Base-by-base conservation (phyloP, 2,329 filamentous ascomycete genomes). In the Paracorniculantispora psalliotae region DNA sequence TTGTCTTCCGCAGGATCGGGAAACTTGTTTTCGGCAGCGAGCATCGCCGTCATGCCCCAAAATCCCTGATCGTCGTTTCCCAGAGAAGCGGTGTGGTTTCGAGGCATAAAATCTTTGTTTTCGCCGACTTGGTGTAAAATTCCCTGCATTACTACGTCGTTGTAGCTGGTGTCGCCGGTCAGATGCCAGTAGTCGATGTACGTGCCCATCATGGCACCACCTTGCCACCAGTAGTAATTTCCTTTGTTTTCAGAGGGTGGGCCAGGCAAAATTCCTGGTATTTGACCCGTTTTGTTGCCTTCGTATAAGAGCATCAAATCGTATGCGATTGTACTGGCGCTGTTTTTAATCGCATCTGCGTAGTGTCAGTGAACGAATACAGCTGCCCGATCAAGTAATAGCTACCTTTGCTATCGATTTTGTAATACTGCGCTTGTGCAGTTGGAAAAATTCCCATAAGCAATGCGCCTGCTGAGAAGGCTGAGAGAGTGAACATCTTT, bases 201-300 rank as follows among this genome's bases (percentile, higher is more conserved):
- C 1, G 85, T 82, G 62, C 86, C 84, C 79, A 88, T 88, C 73
- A 91, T 78, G 15, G 85, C 83, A 55, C 85, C 83, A 5, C 84
- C 84, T 68, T 90, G 84, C 87, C 87, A 91, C 87, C 87, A 91
- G 77, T 89, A 90, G 69, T 87, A 88, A 62, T 81, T 77, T 63
- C 81, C 81, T 23, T 61, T 61, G 21, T 50, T 44, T 8, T 61
- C 59, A 9, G 59, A 39, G 3, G 79, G 78, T 57, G 79, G 79
- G 0, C 79, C 79, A 7, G 79, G 78, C 15, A 81, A 67, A 61
- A 81, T 81, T 50, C 79, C 79, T 15, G 79, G 78, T 12, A 75
- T 77, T 65, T 73, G 68, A 52, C 78, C 77, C 1, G 74, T 67
- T 55, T 71, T 63, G 59, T 78, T 75, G 58, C 76, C 76, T 59